Base-by-base conservation (phyloP, 2,329 filamentous ascomycete genomes). In the Huntiella omanensis region DNA sequence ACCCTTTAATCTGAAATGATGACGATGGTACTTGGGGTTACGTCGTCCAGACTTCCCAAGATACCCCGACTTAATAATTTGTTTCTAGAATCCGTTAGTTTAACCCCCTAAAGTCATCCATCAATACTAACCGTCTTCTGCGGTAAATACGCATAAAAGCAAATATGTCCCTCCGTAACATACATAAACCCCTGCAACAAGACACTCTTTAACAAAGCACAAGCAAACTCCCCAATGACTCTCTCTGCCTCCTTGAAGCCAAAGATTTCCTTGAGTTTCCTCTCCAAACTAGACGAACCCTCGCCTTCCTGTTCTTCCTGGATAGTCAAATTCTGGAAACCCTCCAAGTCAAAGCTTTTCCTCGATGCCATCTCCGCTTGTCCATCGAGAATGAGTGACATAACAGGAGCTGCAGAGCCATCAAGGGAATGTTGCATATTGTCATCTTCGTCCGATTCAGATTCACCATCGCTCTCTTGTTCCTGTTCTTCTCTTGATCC, bases 101-200 rank as follows among this genome's bases (percentile, higher is more conserved):
- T 40, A 15, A 12, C 11, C 8, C 35, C 16, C 40, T 39, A 17
- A 28, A 3, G 3, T 12, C 7, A 37, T 16, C 34, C 2, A 15
- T 15, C 16, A 4, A 40, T 16, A 57, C 77, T 62, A 67, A 83
- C 81, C 44, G 81, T 76, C 68, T 91, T 94, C 67, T 87, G 92
- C 5, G 86, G 86, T n/a, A 96, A 71, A 58, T 95, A 95, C 35
- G 91, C 86, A 58, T 95, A 96, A 60, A 96, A 98, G 63, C 87
- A 95, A 51, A 96, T 82, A 58, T 98, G 91, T 54, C 80, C 82
- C 51, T 81, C 70, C 0, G 91, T 96, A 56, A 98, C 83, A 63
- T 96, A 96, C 71, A 98, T 80, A 59, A 91, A 95, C 4, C 91
- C 91, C 58, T 95, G 86, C 6, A 96, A 70, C 28, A 96, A 67